Evolutionary conservation across 2,329 filamentous ascomycete genomes (phyloP).

Genomic region (Pyricularia sp.): DNA sequence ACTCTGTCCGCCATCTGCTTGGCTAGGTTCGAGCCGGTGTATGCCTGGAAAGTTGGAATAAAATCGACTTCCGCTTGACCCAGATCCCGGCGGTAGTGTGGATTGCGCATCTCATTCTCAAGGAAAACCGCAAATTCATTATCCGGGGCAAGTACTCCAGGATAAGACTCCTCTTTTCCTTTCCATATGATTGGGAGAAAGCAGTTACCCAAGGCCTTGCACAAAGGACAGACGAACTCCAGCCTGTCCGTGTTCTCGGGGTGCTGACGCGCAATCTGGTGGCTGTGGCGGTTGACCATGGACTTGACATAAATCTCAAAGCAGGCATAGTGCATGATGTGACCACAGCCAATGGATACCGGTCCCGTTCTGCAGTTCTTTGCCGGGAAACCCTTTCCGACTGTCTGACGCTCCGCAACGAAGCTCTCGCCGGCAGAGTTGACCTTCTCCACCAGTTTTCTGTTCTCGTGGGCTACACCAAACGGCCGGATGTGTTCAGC

Average conservation of each 20-base stretch:
- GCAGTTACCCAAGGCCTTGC: constrained; percentile 89
- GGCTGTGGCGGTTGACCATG: constrained; percentile 68
- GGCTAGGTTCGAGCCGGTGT: constrained; percentile 24
- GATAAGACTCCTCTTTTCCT: constrained; percentile 72
- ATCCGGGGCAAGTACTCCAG: constrained; percentile 50
- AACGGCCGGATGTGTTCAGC: constrained; percentile 77
- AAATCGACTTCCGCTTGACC: constrained; percentile 12
- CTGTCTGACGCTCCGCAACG: constrained; percentile 60
- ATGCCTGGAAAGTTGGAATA: constrained; percentile 23
- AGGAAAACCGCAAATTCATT: constrained; percentile 56
- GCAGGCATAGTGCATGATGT: constrained; percentile 96
- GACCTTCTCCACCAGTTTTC: constrained; percentile 61
- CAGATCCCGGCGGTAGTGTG: constrained; percentile 8
- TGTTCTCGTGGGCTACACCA: constrained; percentile 80
- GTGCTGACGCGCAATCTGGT: constrained; percentile 89
- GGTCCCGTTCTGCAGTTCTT: constrained; percentile 56
- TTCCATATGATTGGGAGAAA: constrained; percentile 96
- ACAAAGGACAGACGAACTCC: constrained; percentile 92
- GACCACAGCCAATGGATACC: constrained; percentile 82
- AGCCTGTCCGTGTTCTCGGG: constrained; percentile 67
- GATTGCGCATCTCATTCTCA: constrained; percentile 28
- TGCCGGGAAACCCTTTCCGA: constrained; percentile 80
- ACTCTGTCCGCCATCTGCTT: constrained; percentile 25
- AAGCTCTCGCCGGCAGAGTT: constrained; percentile 59
- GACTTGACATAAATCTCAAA: constrained; percentile 87